Conservation (phyloP, 2,329 filamentous ascomycete species). For the Arthroderma sp. region DNA sequence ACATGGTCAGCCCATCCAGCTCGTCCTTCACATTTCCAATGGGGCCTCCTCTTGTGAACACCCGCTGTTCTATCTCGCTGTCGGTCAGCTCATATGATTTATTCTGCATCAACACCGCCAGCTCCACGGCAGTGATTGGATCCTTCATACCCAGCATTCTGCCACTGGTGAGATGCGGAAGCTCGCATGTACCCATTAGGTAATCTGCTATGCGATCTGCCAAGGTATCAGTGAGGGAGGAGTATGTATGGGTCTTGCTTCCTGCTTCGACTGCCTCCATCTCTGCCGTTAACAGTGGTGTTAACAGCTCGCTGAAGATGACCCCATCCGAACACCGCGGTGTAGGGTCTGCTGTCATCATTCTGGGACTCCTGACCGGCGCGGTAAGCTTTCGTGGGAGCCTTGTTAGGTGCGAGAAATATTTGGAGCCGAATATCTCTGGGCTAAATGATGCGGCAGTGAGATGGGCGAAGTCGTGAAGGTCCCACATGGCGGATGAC, state of each 20-base stretch:
- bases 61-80: constrained; percentile 9
- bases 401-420: constrained; percentile 1
- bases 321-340: constrained; percentile 6
- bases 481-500: not conserved
- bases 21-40: constrained; percentile 1
- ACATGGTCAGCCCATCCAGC: not conserved
- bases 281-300: constrained; percentile 5
- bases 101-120: constrained; percentile 7
- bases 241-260: constrained; percentile 1
- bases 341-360: constrained; percentile 7
- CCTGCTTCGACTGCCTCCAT: not conserved
- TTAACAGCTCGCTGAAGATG: constrained; percentile 8
- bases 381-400: constrained; percentile 5
- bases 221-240: constrained; percentile 5
- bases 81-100: constrained; percentile 8
- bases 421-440: constrained; percentile 8
- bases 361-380: constrained; percentile 3
- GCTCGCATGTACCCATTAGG: constrained; percentile 3
- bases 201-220: constrained; percentile 4
- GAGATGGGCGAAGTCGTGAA: constrained; percentile 8
- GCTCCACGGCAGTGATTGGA: constrained; percentile 1
- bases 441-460: constrained; percentile 3
- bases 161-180: constrained; percentile 6
- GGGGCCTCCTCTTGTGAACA: constrained; percentile 8
- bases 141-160: not conserved